These are phyloP conservation scores for Sparassis latifolia DNA, from an alignment of 1,284 basidiomycete species.

Conservation along the genomic window DNA sequence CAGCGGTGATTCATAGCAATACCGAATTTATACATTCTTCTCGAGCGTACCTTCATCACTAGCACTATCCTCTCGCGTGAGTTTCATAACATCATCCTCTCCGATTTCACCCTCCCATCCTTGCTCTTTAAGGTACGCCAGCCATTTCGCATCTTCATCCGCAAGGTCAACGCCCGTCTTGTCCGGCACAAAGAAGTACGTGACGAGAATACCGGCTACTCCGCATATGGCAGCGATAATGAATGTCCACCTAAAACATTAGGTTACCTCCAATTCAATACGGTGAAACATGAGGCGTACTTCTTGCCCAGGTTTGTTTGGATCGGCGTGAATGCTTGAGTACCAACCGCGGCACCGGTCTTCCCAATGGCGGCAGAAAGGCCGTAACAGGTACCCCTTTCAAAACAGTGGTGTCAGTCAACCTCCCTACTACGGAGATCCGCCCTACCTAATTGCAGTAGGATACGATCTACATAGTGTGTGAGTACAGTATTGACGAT, in stretches of 20 bases:
- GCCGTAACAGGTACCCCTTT: slow-evolving; percentile 64
- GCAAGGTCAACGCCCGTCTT: slow-evolving; percentile 66
- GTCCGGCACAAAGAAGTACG: slow-evolving; percentile 66
- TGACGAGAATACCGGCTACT: slow-evolving; percentile 53
- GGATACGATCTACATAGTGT: slow-evolving; percentile 45
- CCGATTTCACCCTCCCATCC: slow-evolving; percentile 66
- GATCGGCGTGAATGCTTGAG: slow-evolving; percentile 73
- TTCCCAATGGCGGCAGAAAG: slow-evolving; percentile 71
- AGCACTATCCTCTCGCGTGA: slow-evolving; percentile 21
- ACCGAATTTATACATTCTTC: slow-evolving; percentile 9
- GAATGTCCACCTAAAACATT: slow-evolving; percentile 51
- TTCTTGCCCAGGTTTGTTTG: slow-evolving; percentile 60
- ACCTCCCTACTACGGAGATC: slow-evolving; percentile 36
- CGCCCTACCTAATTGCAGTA: slow-evolving; percentile 50
- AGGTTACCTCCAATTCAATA: not conserved
- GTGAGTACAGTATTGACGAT: no score
- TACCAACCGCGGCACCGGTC: slow-evolving; percentile 71
- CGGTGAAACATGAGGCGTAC: slow-evolving; percentile 24
- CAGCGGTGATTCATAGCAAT: not conserved
- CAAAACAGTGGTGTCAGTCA: slow-evolving; percentile 30
- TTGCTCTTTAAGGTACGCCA: slow-evolving; percentile 52
- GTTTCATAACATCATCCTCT: slow-evolving; percentile 40
- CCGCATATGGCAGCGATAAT: slow-evolving; percentile 69
- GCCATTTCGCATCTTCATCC: slow-evolving; percentile 59
- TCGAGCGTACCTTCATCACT: slow-evolving; percentile 11